Percentiles rank a stretch among this genome's conserved stretches.
phyloP scores from a whole-genome alignment of 345 rosid species.

The Corymbia maculata region DNA sequence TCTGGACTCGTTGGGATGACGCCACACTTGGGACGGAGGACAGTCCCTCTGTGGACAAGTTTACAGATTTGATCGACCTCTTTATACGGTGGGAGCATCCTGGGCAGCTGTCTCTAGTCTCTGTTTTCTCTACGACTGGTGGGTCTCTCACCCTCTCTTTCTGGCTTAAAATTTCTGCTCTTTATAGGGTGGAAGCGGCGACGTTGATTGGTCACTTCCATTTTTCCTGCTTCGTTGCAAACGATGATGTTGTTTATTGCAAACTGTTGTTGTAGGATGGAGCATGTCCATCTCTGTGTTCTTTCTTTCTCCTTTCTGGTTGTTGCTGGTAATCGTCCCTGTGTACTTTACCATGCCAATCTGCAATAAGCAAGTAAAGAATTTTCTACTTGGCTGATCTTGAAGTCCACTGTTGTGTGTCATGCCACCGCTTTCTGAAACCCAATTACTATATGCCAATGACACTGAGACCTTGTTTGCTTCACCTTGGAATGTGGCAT shows the following conservation, averaged over 20 bases:
- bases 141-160: not conserved
- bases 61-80: not conserved
- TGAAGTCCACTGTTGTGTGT: not conserved
- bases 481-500: not conserved
- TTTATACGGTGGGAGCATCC: not conserved
- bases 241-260: not conserved
- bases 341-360: not conserved
- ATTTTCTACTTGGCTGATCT: not conserved
- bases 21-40: not conserved
- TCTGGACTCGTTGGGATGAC: not conserved
- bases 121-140: not conserved
- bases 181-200: not conserved
- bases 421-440: not conserved
- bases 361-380: not conserved
- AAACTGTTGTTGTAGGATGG: not conserved
- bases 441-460: not conserved
- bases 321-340: not conserved
- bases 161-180: not conserved
- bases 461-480: not conserved
- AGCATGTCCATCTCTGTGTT: not conserved
- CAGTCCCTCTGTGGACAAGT: not conserved
- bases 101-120: not conserved
- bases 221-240: not conserved
- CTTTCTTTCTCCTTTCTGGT: not conserved
- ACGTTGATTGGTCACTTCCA: not conserved